Conservation (phyloP, 2,329 filamentous ascomycete genomes). For the Zasmidium citrigriseum region DNA sequence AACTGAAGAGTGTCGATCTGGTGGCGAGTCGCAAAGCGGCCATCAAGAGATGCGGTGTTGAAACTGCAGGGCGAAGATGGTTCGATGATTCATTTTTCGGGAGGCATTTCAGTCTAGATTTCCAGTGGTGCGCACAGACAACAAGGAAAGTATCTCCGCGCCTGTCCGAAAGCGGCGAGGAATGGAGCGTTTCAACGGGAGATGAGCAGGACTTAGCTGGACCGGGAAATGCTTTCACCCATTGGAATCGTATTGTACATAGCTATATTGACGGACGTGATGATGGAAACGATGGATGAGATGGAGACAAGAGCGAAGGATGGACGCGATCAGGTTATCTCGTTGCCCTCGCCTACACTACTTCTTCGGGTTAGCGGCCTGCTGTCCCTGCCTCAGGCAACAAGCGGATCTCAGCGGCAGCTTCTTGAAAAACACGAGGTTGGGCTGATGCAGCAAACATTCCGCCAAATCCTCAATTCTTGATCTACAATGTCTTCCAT, state of each 20-base stretch:
- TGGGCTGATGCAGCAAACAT: neutral
- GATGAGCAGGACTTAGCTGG: neutral
- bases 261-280: too few relatives aligned
- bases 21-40: slow-evolving; percentile 3
- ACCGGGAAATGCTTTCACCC: neutral
- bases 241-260: too few relatives aligned
- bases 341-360: neutral
- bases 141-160: neutral
- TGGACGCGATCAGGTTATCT: neutral
- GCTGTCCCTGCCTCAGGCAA: neutral
- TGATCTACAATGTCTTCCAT: too few relatives aligned
- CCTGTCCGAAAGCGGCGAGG: neutral
- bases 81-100: slow-evolving; percentile 4
- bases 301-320: neutral
- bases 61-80: neutral
- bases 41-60: slow-evolving; percentile 4
- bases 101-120: neutral
- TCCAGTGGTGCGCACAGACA: slow-evolving; percentile 3
- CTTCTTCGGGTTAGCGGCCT: neutral
- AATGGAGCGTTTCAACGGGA: neutral
- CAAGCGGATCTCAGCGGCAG: neutral
- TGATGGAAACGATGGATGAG: neutral
- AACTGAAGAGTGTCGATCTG: neutral
- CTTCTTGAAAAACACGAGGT: neutral
- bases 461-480: too few relatives aligned